Base-by-base conservation (phyloP, 1,284 basidiomycete species). In the Boletus calvinii region DNA sequence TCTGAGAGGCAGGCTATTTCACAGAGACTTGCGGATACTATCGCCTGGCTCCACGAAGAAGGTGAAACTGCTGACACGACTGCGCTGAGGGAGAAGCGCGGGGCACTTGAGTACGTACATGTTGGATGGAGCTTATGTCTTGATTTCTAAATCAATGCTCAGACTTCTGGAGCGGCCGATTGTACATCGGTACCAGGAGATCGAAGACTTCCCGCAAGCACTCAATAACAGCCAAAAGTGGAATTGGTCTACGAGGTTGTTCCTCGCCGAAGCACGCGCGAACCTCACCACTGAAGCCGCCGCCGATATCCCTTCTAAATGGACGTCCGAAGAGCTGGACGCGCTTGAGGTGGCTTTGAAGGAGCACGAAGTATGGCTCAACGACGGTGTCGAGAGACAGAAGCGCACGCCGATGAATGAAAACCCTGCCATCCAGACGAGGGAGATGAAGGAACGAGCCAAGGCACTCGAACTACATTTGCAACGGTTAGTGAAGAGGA, bases 181-280 rank as follows among this genome's bases (percentile, higher is more conserved):
- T 53, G 79, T 91, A 40, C 81, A 86, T 64, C 88, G 97, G 11
- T 91, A 95, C 72, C 81, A 83, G 66, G 94, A 99, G 72, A 87
- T 88, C 50, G 84, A 88, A 60, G 82, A 84, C 60, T 90, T 78
- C 79, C 87, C 77, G 56, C 80, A 73, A 67, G 86, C 76, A 60
- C 87, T 84, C 66, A 92, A 83, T 72, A 88, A 78, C 77, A 84
- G 80, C 50, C 87, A 90, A 68, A 85, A 83, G 79, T 87, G 85
- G 84, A 90, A 90, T 63, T 90, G 84, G 84, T 79, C 77, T 63
- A 84, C 88, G 4, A 81, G 87, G 12, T 68, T 87, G 18, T 98
- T 98, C 82, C 76, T 97, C 35, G 73, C 77, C 0, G 88, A 94
- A 54, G 94, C 94, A 13, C 75, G 77, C 7, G 67, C 79, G 56